Conservation (phyloP, 169 alveolate genomes). For the Theileria annulata region DNA sequence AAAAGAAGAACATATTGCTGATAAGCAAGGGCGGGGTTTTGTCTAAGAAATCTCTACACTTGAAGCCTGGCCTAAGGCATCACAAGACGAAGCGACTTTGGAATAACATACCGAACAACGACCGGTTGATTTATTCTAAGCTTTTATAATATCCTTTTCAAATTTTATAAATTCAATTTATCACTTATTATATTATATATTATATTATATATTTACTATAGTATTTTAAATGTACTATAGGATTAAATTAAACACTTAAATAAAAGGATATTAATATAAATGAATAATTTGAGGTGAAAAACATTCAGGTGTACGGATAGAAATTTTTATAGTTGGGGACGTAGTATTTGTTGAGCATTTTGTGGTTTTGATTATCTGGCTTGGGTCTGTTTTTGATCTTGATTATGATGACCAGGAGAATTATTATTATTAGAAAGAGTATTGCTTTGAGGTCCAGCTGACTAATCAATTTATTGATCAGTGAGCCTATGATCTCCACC, state of each 20-base stretch:
- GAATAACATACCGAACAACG: constrained; percentile 20
- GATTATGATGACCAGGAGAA: neutral
- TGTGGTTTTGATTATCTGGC: neutral
- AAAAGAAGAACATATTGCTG: neutral
- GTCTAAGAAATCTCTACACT: constrained; percentile 49
- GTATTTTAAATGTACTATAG: neutral
- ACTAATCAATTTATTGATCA: constrained; percentile 41
- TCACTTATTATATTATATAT: neutral
- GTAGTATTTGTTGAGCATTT: constrained; percentile 5
- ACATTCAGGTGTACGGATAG: neutral
- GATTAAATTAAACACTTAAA: too few species aligned
- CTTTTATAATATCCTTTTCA: neutral
- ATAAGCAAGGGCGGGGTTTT: constrained; percentile 41
- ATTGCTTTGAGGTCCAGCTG: constrained; percentile 60
- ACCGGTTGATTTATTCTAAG: neutral
- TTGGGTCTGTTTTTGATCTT: neutral
- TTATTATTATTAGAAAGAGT: constrained; percentile 24
- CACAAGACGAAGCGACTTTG: constrained; percentile 59
- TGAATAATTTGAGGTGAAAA: neutral
- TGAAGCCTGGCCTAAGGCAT: constrained; percentile 36
- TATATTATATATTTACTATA: too few species aligned
- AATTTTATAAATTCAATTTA: too few species aligned
- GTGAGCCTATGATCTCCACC: constrained; percentile 57
- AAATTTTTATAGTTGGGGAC: constrained; percentile 1
- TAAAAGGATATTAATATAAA: too few species aligned